phyloP scores from a whole-genome alignment of 2,329 filamentous ascomycete genomes.

The Scedosporium aurantiacum region DNA sequence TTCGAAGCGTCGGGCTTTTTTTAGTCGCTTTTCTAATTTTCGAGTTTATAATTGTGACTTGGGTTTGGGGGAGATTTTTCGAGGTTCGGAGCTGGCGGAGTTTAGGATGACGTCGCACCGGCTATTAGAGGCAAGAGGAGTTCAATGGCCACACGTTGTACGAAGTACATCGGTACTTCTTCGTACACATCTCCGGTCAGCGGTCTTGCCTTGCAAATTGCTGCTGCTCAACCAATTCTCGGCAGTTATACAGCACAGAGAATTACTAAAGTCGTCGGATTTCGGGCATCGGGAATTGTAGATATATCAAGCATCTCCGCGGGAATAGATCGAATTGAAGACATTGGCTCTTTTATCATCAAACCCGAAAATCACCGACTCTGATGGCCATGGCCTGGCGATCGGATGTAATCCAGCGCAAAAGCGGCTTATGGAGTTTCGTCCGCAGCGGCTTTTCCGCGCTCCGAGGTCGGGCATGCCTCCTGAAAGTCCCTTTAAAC shows the following conservation, averaged over 20 bases:
- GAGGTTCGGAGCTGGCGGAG: slow-evolving; percentile 5
- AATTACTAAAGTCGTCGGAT: neutral
- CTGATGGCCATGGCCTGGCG: neutral
- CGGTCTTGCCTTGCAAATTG: too few relatives aligned
- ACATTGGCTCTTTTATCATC: neutral
- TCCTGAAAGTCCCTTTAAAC: neutral
- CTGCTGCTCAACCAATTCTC: too few relatives aligned
- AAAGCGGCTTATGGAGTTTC: too few relatives aligned
- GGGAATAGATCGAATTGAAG: neutral
- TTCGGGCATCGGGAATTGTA: too few relatives aligned
- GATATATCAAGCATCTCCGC: neutral
- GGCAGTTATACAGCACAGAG: too few relatives aligned
- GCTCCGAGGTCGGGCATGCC: neutral
- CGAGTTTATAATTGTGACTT: neutral
- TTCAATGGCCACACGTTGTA: neutral
- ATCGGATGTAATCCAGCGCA: neutral
- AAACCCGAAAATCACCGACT: neutral
- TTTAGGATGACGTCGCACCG: slow-evolving; percentile 1
- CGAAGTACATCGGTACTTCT: too few relatives aligned
- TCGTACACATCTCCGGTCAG: too few relatives aligned
- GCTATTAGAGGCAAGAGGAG: neutral
- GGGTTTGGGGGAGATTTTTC: neutral
- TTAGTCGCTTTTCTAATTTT: neutral
- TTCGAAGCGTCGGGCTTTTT: too few relatives aligned
- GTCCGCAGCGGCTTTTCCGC: neutral